Base-by-base conservation (phyloP, 345 rosid genomes). In the Carallia brachiata region DNA sequence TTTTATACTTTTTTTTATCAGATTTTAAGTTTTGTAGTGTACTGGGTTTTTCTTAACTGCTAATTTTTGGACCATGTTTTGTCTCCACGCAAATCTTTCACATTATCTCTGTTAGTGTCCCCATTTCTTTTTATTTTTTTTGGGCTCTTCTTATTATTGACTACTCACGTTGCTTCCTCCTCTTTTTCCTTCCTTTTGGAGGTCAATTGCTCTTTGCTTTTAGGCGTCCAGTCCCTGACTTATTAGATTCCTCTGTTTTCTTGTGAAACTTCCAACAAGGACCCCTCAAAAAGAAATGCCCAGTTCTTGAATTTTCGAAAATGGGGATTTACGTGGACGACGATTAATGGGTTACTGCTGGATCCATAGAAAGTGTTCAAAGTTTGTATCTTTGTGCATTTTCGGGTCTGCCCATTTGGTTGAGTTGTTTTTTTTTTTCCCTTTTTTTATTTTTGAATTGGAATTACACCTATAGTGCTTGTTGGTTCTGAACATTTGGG, bases 321-420 rank as follows among this genome's bases (percentile, higher is more conserved):
- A 44, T 44, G 50, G 17, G 50, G 34, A 32, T 3, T 8, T 44
- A 44, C 15, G 15, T 44, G 48, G 50, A 44, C 16, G 10, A 27
- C 27, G 60, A 13, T 56, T 27, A 56, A 56, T 27, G 60, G 60
- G 60, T 56, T 10, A 27, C 28, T 56, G 60, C 28, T 27, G 60
- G 81, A 70, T 67, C 75, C 64, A 30, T 62, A 57, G 59, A 63
- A 58, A 47, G 55, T 19, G 9, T 39, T 56, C 61, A 40, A 75
- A 65, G 61, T 59, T 68, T 67, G 62, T 36, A 37, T 59, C 40
- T 81, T 76, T 62, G 58, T 55, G 44, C 66, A 28, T 54, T 72
- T 77, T 72, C 36, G 54, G 62, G 70, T 31, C 30, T 71, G 75
- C 75, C 78, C 79, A 58, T 69, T 64, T 83, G 60, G 56, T 59